These are phyloP conservation scores for Melastoma candidum DNA, from an alignment of 441 rosid species.

Conservation along the genomic window DNA sequence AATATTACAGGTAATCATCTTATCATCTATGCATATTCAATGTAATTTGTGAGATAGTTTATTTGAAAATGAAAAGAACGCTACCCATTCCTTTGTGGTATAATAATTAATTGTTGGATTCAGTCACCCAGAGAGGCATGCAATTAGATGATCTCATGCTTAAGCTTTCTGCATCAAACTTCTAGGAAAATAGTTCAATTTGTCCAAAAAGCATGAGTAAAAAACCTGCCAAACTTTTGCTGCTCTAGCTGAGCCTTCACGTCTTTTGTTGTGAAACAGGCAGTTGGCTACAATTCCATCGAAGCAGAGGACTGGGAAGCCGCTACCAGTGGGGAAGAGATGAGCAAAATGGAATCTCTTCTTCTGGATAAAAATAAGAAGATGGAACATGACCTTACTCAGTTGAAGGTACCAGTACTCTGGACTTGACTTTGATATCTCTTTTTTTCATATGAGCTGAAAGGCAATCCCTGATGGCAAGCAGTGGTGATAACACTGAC, in stretches of 20 bases:
- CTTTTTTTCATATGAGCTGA: background rate
- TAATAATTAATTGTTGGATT: too few species aligned
- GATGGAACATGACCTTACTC: constrained; percentile 98
- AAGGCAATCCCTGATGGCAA: too few species aligned
- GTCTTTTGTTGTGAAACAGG: constrained; percentile 27
- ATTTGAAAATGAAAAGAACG: too few species aligned
- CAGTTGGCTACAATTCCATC: constrained; percentile 94
- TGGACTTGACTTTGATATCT: constrained; percentile 7
- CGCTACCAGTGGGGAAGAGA: constrained; percentile 89
- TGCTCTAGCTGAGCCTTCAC: background rate
- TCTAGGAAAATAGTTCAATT: too few species aligned
- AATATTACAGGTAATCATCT: constrained; percentile 73
- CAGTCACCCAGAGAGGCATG: too few species aligned
- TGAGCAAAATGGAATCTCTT: constrained; percentile 99
- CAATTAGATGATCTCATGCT: too few species aligned
- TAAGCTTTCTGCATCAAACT: too few species aligned
- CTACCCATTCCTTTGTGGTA: too few species aligned
- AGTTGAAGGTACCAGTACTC: constrained; percentile 50
- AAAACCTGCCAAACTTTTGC: background rate
- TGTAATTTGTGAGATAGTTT: too few species aligned
- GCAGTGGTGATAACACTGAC: too few species aligned
- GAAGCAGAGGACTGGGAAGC: constrained; percentile 99
- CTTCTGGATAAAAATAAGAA: constrained; percentile 97
- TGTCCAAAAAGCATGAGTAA: too few species aligned
- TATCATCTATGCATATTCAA: too few species aligned